Conservation (phyloP, 768 basidiomycete species). For the Trametes coccinea region DNA sequence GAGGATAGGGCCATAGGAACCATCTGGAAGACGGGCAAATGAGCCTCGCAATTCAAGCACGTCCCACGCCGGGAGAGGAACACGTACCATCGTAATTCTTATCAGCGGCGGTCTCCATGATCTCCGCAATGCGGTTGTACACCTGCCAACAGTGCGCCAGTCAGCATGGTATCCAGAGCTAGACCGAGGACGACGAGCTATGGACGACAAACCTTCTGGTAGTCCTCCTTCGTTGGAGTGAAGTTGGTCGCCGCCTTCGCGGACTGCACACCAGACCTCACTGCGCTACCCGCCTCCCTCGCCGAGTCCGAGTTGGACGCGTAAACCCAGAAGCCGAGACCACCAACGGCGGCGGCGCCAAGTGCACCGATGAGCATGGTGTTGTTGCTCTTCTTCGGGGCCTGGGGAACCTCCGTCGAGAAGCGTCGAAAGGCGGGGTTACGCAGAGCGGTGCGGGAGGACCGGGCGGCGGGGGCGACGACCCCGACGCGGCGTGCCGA, state of each 20-base stretch:
- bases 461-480: conserved; percentile 29
- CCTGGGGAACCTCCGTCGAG: conserved; percentile 46
- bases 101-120: conserved; percentile 63
- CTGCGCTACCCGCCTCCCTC: conserved; percentile 51
- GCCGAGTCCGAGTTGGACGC: conserved; percentile 47
- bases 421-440: conserved; percentile 53
- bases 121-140: conserved; percentile 84
- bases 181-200: not conserved
- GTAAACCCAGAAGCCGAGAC: conserved; percentile 64
- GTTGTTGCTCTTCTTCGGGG: conserved; percentile 51
- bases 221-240: conserved; percentile 78
- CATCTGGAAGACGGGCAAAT: conserved; percentile 50
- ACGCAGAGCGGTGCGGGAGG: conserved; percentile 33
- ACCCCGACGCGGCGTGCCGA: conserved; percentile 48
- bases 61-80: not conserved
- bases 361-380: conserved; percentile 59
- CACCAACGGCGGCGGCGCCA: conserved; percentile 58
- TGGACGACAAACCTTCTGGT: conserved; percentile 66
- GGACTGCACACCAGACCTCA: conserved; percentile 62
- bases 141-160: conserved; percentile 47
- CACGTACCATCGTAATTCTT: conserved; percentile 83
- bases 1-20: conserved; percentile 84
- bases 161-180: not conserved
- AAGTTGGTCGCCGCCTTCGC: conserved; percentile 69
- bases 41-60: conserved; percentile 17